phyloP scores from a whole-genome alignment of 495 filamentous ascomycete genomes.

The Bacidia rubella region DNA sequence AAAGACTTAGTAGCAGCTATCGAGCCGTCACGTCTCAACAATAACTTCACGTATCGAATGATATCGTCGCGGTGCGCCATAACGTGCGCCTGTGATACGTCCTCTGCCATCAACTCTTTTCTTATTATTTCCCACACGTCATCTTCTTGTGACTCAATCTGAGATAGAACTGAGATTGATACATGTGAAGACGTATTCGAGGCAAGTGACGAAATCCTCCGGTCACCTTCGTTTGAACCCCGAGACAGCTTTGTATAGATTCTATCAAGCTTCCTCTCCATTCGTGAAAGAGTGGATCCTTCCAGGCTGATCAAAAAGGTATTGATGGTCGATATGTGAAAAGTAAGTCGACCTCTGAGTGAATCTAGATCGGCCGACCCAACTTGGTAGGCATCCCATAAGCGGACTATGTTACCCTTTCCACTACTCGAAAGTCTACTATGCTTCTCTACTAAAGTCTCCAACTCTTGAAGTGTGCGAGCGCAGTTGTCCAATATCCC shows the following conservation, averaged over 20 bases:
- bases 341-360: slow-evolving; percentile 1
- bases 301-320: not conserved
- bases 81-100: not conserved
- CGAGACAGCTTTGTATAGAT: not conserved
- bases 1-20: no score
- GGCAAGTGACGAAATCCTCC: not conserved
- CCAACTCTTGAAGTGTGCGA: not conserved
- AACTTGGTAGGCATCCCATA: slow-evolving; percentile 3
- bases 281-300: not conserved
- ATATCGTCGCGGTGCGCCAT: not conserved
- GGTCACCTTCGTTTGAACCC: not conserved
- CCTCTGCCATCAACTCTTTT: not conserved
- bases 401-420: not conserved
- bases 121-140: not conserved
- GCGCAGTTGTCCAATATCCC: not conserved
- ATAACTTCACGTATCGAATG: not conserved
- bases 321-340: slow-evolving; percentile 3
- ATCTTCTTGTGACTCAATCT: not conserved
- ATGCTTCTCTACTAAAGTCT: not conserved
- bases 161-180: not conserved
- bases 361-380: not conserved
- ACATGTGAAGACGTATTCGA: not conserved
- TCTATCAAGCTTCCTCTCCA: slow-evolving; percentile 1
- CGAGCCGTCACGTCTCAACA: not conserved
- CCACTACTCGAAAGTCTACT: not conserved